These are phyloP conservation scores for Cercospora beticola DNA, from an alignment of 2,329 filamentous ascomycete species.

Conservation along the genomic window DNA sequence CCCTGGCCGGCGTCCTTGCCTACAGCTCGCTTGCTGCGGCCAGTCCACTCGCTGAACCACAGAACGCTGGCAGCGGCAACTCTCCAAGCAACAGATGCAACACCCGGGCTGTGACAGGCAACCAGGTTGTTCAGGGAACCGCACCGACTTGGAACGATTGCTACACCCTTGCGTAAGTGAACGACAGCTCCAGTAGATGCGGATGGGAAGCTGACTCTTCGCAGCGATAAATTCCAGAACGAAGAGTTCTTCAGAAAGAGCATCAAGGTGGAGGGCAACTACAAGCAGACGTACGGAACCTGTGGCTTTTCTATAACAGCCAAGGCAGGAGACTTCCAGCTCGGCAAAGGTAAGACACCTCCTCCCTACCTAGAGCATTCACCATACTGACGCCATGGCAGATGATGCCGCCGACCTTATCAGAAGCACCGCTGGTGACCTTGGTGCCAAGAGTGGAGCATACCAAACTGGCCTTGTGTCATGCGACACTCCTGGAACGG, in stretches of 20 bases:
- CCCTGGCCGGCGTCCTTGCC: background rate
- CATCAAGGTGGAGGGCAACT: background rate
- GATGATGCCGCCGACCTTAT: background rate
- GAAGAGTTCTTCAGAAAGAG: background rate
- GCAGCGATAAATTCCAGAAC: constrained; percentile 3
- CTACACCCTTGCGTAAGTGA: constrained; percentile 4
- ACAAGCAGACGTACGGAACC: background rate
- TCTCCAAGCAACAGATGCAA: background rate
- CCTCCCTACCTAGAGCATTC: background rate
- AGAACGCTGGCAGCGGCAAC: background rate
- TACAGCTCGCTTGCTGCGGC: background rate
- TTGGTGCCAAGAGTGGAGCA: constrained; percentile 1
- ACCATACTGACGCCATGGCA: background rate
- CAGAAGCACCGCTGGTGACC: background rate
- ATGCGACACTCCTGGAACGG: constrained; percentile 8
- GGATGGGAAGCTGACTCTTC: background rate
- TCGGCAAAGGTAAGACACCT: background rate
- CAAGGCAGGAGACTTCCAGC: constrained; percentile 3
- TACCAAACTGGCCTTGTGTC: constrained; percentile 9
- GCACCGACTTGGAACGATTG: constrained; percentile 7
- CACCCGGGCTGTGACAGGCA: background rate
- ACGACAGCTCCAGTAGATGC: background rate
- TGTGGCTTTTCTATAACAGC: constrained; percentile 2
- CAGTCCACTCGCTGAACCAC: background rate
- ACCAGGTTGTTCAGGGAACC: background rate